Conservation (phyloP, 73 alveolate genomes). For the Paramecium biaurelia region DNA sequence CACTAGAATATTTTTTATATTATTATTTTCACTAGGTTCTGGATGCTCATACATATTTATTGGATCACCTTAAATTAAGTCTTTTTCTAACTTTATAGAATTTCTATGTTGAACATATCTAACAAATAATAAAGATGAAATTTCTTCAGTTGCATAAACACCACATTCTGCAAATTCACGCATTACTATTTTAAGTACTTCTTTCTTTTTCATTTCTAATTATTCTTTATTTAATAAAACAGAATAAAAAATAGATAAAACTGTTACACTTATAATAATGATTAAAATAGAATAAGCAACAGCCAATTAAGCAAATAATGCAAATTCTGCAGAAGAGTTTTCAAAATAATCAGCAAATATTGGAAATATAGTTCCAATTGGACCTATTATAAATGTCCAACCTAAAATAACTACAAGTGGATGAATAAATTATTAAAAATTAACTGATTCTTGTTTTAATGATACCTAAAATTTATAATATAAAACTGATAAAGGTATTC, state of each 20-base stretch:
- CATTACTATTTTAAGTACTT: not conserved
- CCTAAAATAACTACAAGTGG: not conserved
- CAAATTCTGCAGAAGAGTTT: not conserved
- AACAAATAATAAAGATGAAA: not conserved
- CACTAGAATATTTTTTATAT: not conserved
- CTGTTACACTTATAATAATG: not conserved
- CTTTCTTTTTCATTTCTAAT: slow-evolving; percentile 2
- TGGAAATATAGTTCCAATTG: slow-evolving; percentile 34
- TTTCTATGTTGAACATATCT: not conserved
- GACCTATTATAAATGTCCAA: slow-evolving; percentile 24
- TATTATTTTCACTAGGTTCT: not conserved
- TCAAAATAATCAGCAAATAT: not conserved
- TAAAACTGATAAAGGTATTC: not conserved
- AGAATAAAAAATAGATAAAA: not conserved
- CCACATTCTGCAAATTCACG: not conserved
- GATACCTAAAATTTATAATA: not conserved
- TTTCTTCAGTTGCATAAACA: not conserved
- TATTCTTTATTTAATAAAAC: slow-evolving; percentile 6
- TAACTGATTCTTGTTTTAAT: not conserved
- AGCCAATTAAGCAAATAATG: not conserved
- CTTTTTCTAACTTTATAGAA: not conserved
- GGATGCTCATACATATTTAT: not conserved
- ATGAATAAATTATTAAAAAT: not conserved
- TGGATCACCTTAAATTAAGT: not conserved
- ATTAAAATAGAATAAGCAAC: not conserved